Evolutionary conservation across 2,329 filamentous ascomycete species (phyloP), one percentile per base, ranked within the genome.

Genomic region (Aureobasidium subglaciale): DNA sequence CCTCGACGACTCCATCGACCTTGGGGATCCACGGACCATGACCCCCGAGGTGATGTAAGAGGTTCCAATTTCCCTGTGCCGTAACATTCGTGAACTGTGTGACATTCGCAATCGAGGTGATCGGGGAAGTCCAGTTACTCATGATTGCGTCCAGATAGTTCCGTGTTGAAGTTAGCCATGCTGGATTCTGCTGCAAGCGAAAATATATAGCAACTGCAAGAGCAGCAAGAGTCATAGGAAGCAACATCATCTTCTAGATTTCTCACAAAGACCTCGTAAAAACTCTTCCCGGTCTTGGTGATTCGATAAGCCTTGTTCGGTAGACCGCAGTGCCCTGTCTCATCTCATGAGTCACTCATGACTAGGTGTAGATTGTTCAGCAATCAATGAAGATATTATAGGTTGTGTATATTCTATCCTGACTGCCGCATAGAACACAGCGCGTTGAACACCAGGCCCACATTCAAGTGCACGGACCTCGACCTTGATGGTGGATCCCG

Each of bases 21-120:
- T 78, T 79, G 49, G 77, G 73, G 34, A 80, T 72, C 78, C 78
- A 82, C 2, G 78, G 79, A 0, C 78, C 75, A 63, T 78, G 77
- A 2, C 79, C 78, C 5, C 79, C 78, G 5, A 81, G 67, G 61
- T 82, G 76, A 59, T 80, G 73, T 27, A 78, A 64, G 24, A 80
- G 66, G 60, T 78, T 75, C 77, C 77, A 79, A 56, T 67, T 27
- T 15, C 46, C 56, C 5, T 22, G 13, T 16, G 24, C 18, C 5
- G 30, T 27, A 8, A 18, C 18, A 20, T 42, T 41, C 2, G 16
- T 2, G 15, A 25, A 13, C 5, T 16, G 25, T 5, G 22, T 20
- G 16, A 11, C 4, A n/a, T 35, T 18, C 20, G 22, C 24, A 11
- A 13, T 5, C 13, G 16, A 41, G n/a, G 24, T 5, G 34, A 22